These are phyloP conservation scores for Scheffersomyces spartinae DNA, from an alignment of 805 yeast genomes.

Conservation along the genomic window DNA sequence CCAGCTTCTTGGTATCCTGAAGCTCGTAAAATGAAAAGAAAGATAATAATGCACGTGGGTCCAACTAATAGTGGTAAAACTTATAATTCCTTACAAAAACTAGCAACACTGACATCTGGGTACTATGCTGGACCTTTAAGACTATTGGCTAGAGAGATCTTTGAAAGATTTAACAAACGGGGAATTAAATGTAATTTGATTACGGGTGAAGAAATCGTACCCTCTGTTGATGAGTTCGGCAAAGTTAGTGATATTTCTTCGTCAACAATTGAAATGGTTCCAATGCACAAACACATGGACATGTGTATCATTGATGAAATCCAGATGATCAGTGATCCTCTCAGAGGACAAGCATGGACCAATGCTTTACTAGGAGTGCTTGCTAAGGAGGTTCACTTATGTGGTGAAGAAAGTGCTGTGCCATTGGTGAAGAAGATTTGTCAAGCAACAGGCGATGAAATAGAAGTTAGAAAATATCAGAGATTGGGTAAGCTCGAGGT, in stretches of 20 bases:
- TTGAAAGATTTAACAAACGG: constrained; percentile 61
- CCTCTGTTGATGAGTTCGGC: constrained; percentile 58
- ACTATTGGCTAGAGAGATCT: constrained; percentile 82
- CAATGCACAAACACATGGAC: constrained; percentile 57
- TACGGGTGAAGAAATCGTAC: constrained; percentile 92
- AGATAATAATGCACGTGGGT: constrained; percentile 87
- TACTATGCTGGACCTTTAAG: constrained; percentile 93
- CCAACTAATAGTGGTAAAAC: constrained; percentile 98
- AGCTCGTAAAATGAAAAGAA: constrained; percentile 70
- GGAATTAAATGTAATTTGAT: constrained; percentile 68
- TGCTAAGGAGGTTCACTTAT: constrained; percentile 78
- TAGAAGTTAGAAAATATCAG: constrained; percentile 58
- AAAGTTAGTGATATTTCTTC: constrained; percentile 64
- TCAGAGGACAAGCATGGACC: constrained; percentile 92
- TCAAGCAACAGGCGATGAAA: constrained; percentile 65
- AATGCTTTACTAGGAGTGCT: constrained; percentile 77
- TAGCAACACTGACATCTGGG: constrained; percentile 60
- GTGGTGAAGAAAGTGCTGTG: constrained; percentile 89
- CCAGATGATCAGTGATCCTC: constrained; percentile 78
- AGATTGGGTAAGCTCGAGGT: constrained; percentile 65
- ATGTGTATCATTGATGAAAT: constrained; percentile 91
- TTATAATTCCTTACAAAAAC: constrained; percentile 60
- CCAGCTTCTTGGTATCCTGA: constrained; percentile 65
- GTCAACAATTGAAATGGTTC: constrained; percentile 91
- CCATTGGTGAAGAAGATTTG: constrained; percentile 50